Evolutionary conservation across 768 basidiomycete species (phyloP).

Genomic region (Galerina marginata): DNA sequence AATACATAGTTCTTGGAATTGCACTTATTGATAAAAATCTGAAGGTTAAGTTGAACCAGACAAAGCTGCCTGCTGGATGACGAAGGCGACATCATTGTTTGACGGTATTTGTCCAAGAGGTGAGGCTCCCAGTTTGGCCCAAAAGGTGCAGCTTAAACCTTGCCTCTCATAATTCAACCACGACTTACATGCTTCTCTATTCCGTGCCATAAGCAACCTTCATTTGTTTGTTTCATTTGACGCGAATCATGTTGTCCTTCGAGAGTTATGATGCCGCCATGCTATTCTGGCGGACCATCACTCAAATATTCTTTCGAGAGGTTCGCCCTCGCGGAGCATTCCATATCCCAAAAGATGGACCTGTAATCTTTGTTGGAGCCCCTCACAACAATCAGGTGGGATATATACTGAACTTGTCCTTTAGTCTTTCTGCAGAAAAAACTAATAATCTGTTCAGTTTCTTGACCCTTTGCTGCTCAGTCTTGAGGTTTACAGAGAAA

Average conservation of each 20-base stretch:
- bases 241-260: constrained; percentile 16
- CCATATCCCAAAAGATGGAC: constrained; percentile 90
- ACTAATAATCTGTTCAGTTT: constrained; percentile 58
- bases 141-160: too few species aligned
- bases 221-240: constrained; percentile 5
- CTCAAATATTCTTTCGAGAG: constrained; percentile 96
- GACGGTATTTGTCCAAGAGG: too few species aligned
- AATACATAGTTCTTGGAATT: too few species aligned
- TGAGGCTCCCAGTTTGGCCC: too few species aligned
- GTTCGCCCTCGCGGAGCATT: constrained; percentile 92
- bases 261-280: constrained; percentile 74
- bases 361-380: constrained; percentile 91
- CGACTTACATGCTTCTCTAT: not conserved
- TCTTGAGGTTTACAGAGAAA: constrained; percentile 86
- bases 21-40: too few species aligned
- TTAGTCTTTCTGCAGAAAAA: not conserved
- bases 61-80: too few species aligned
- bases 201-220: not conserved
- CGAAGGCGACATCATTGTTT: too few species aligned
- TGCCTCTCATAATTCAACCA: not conserved
- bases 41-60: too few species aligned
- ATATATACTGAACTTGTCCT: constrained; percentile 10
- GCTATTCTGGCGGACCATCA: constrained; percentile 84
- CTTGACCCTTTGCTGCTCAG: constrained; percentile 88
- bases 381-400: constrained; percentile 90